A percentile compares a stretch with the other conserved stretches of the same genome.
phyloP scores from a whole-genome alignment of 148 eudicot species.

The Arctostaphylos glauca region DNA sequence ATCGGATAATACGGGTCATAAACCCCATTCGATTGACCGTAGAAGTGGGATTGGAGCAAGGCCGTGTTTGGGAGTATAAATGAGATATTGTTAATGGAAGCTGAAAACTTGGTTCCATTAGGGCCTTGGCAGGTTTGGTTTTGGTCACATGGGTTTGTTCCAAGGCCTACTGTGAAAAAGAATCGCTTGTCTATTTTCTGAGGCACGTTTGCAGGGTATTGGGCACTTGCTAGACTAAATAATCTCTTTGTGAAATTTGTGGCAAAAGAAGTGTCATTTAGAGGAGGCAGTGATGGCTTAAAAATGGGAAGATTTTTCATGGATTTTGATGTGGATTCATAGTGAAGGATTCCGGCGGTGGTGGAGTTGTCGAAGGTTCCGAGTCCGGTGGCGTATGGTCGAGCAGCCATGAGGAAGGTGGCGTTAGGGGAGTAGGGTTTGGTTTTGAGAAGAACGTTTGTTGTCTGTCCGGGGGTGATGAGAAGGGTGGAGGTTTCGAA shows the following conservation, averaged over 20 bases:
- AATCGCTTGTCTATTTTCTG: constrained; percentile 41
- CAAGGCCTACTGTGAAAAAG: constrained; percentile 65
- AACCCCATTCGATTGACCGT: constrained; percentile 28
- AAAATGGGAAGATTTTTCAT: constrained; percentile 41
- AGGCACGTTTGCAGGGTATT: constrained; percentile 65
- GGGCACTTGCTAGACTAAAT: constrained; percentile 45
- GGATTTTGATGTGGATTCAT: constrained; percentile 27
- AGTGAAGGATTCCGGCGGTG: constrained; percentile 52
- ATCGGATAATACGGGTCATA: constrained; percentile 25
- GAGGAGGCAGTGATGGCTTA: constrained; percentile 49
- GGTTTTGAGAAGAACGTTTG: constrained; percentile 50
- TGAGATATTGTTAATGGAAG: constrained; percentile 29
- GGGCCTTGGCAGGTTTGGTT: constrained; percentile 39
- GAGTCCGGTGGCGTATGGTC: constrained; percentile 56
- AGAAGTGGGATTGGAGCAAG: constrained; percentile 33
- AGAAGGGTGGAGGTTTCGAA: constrained; percentile 35
- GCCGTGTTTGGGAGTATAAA: constrained; percentile 27
- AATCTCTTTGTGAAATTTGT: constrained; percentile 43
- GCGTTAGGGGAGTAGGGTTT: constrained; percentile 40
- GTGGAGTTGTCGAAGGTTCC: constrained; percentile 74
- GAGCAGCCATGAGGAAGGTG: constrained; percentile 55
- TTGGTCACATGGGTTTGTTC: constrained; percentile 53
- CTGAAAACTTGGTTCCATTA: constrained; percentile 37
- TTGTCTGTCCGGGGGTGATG: constrained; percentile 54
- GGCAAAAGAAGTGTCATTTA: constrained; percentile 52